These are phyloP conservation scores for Euphrasia arctica DNA, from an alignment of 305 asterid species.

Conservation along the genomic window DNA sequence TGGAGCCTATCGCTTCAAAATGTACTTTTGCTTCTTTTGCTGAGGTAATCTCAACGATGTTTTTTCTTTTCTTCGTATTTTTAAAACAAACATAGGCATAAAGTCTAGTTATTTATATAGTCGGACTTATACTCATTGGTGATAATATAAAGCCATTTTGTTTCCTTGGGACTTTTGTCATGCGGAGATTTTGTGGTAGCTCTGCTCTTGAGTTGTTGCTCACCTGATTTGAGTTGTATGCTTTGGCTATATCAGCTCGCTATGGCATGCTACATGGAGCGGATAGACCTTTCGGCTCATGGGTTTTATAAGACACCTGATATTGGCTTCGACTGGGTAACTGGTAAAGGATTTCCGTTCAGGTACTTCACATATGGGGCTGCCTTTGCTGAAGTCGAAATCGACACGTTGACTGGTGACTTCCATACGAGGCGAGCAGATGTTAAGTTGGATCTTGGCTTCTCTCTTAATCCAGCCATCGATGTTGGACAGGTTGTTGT, in stretches of 20 bases:
- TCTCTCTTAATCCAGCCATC: constrained; percentile 89
- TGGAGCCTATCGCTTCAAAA: constrained; percentile 67
- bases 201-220: constrained; percentile 3
- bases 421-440: constrained; percentile 88
- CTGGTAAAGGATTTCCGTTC: constrained; percentile 75
- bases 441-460: constrained; percentile 79
- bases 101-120: neutral
- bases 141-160: neutral
- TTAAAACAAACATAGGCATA: neutral
- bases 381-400: constrained; percentile 91
- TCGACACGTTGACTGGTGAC: constrained; percentile 92
- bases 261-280: constrained; percentile 75
- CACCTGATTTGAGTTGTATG: constrained; percentile 17
- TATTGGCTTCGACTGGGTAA: constrained; percentile 76
- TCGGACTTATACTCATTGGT: neutral
- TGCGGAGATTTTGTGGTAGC: neutral
- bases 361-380: constrained; percentile 89
- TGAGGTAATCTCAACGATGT: constrained; percentile 51
- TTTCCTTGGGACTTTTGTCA: neutral
- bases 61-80: neutral
- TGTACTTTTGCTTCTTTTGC: constrained; percentile 58
- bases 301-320: constrained; percentile 84
- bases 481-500: constrained; percentile 86
- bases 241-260: constrained; percentile 57
- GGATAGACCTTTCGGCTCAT: constrained; percentile 93